phyloP scores from a whole-genome alignment of 306 rosid species.

The Dalbergia oliveri region DNA sequence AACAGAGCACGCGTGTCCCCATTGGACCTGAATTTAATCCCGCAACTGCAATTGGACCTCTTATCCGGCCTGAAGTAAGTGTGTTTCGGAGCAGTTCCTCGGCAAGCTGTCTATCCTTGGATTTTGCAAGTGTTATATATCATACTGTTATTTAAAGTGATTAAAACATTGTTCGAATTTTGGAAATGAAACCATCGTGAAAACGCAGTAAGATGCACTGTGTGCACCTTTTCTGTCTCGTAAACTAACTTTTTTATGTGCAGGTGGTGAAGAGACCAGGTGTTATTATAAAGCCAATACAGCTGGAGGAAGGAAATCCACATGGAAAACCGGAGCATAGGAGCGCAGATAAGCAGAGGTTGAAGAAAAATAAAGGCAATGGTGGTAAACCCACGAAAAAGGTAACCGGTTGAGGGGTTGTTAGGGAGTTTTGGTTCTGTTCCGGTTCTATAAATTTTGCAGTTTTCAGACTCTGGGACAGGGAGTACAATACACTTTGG shows the following conservation, averaged over 20 bases:
- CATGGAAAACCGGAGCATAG: constrained; percentile 56
- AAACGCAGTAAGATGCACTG: not conserved
- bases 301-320: constrained; percentile 75
- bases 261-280: constrained; percentile 94
- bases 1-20: constrained; percentile 88
- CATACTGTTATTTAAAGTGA: constrained; percentile 1
- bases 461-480: constrained; percentile 40
- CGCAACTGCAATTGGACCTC: constrained; percentile 68
- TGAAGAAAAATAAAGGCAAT: constrained; percentile 50
- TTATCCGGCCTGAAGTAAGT: constrained; percentile 91
- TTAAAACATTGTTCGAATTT: not conserved
- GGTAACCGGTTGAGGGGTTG: constrained; percentile 39
- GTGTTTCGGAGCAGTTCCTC: constrained; percentile 48
- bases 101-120: constrained; percentile 19
- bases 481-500: constrained; percentile 17
- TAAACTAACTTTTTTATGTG: constrained; percentile 29
- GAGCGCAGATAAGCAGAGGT: constrained; percentile 60
- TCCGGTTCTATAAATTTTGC: constrained; percentile 21
- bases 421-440: constrained; percentile 29
- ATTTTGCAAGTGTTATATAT: not conserved
- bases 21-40: constrained; percentile 98
- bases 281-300: constrained; percentile 76
- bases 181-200: not conserved
- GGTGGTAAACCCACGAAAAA: constrained; percentile 54
- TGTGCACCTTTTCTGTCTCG: not conserved